Evolutionary conservation across 192 early-diverging fungal genomes (phyloP).

Genomic region (Coemansia sp.): DNA sequence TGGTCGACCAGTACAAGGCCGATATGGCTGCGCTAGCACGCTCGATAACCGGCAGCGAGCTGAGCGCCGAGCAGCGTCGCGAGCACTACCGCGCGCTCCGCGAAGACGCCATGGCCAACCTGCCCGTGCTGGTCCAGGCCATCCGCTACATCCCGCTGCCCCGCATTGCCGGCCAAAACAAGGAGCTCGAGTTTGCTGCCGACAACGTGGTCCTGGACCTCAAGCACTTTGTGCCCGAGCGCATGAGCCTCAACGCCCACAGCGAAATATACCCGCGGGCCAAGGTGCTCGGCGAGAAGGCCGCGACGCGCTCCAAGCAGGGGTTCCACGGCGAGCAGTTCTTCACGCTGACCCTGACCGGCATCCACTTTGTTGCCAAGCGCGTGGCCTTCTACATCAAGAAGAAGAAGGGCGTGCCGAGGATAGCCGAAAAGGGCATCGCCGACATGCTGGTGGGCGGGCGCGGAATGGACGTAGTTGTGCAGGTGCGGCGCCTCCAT

Average conservation of each 20-base stretch:
- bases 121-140: constrained; percentile 27
- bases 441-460: constrained; percentile 37
- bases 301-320: constrained; percentile 23
- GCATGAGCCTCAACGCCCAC: constrained; percentile 41
- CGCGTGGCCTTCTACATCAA: constrained; percentile 50
- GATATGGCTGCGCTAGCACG: constrained; percentile 22
- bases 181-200: constrained; percentile 50
- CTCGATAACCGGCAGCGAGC: constrained; percentile 26
- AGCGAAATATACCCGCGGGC: constrained; percentile 47
- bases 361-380: constrained; percentile 45
- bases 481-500: constrained; percentile 43
- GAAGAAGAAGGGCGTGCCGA: constrained; percentile 48
- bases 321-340: constrained; percentile 48
- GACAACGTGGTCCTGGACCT: constrained; percentile 54
- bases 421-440: constrained; percentile 48
- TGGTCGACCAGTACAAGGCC: constrained; percentile 37
- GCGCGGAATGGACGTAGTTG: constrained; percentile 43
- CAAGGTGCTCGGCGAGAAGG: constrained; percentile 29
- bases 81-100: constrained; percentile 37
- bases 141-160: constrained; percentile 50
- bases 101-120: constrained; percentile 35
- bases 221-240: constrained; percentile 49
- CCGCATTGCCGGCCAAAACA: constrained; percentile 45
- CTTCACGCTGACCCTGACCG: constrained; percentile 41
- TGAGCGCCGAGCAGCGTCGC: constrained; percentile 25